Base-by-base conservation (phyloP, 1,284 basidiomycete species). In the Apiotrichum akiyoshidainum region DNA sequence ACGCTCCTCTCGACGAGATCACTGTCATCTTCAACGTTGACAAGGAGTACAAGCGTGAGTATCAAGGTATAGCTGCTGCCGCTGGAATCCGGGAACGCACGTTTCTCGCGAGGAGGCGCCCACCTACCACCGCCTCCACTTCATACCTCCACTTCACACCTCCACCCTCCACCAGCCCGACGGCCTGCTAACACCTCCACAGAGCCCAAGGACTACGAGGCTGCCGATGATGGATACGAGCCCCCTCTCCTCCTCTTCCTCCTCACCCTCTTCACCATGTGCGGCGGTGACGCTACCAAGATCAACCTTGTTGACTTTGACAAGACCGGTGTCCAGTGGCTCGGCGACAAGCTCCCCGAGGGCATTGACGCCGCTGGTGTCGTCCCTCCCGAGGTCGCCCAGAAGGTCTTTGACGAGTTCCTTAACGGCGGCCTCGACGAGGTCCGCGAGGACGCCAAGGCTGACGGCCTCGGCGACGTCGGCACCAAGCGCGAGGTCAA, bases 241-340 rank as follows among this genome's bases (percentile, higher is more conserved):
- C 51, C 51, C 21, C 51, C 41, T 16, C 51, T 52, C 21, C 40
- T 42, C n/a, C 40, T 42, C 41, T 52, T 52, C 51, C 51, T 52
- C 31, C 51, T 52, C n/a, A 52, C 51, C 17, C 51, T 52, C 16
- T 31, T 52, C 51, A 52, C 40, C 14, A 52, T 52, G 40, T 52
- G 51, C 41, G 51, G 26, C 26, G 10, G 16, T 5, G 51, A 42
- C 51, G 16, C 40, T 12, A 21, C 48, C 35, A 34, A 52, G 51
- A 35, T 52, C 31, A 52, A 31, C 26, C n/a, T 52, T 33, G 51
- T 52, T 16, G 51, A 52, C 51, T 52, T 52, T 44, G 51, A 52
- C 51, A 31, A 52, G 39, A 52, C 40, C 14, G 41, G 40, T 31
- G n/a, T n/a, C 40, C 16, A 33, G 40, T 52, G 51, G 51, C 51